phyloP scores from a whole-genome alignment of 352 stramenopile species.

The Phytophthora citrophthora region DNA sequence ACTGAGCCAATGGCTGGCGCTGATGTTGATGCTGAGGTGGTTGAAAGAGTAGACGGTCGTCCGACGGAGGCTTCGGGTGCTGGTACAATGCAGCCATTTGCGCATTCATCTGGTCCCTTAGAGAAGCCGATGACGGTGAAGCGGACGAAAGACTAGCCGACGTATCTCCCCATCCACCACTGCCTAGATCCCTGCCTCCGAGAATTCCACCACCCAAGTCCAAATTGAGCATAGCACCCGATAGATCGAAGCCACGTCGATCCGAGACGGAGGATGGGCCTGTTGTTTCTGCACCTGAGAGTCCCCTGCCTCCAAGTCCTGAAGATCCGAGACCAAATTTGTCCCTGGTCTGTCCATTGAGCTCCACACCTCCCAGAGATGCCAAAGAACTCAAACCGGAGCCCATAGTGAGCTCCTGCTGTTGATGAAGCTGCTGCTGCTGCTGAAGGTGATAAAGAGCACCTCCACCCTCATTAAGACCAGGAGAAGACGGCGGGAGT shows the following conservation, averaged over 20 bases:
- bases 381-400: conserved; percentile 22
- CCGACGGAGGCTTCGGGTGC: conserved; percentile 22
- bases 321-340: conserved; percentile 24
- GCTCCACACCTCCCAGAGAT: conserved; percentile 27
- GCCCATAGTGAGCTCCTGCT: conserved; percentile 26
- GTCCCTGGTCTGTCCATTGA: conserved; percentile 10
- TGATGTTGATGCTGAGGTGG: conserved; percentile 30
- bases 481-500: conserved; percentile 23
- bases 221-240: conserved; percentile 52
- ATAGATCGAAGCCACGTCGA: conserved; percentile 42
- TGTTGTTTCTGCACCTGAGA: conserved; percentile 9
- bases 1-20: conserved; percentile 42
- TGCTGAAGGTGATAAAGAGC: conserved; percentile 53
- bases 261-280: conserved; percentile 13
- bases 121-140: conserved; percentile 32
- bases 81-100: conserved; percentile 81
- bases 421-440: conserved; percentile 52
- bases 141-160: conserved; percentile 22
- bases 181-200: conserved; percentile 10
- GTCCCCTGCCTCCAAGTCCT: conserved; percentile 6
- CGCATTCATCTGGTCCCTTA: conserved; percentile 82
- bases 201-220: conserved; percentile 27
- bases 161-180: conserved; percentile 20
- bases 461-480: conserved; percentile 15
- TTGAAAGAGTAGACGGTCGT: conserved; percentile 32